These are phyloP conservation scores for Schizosaccharomyces versatilis DNA, from an alignment of 1,139 yeast species.

Conservation along the genomic window DNA sequence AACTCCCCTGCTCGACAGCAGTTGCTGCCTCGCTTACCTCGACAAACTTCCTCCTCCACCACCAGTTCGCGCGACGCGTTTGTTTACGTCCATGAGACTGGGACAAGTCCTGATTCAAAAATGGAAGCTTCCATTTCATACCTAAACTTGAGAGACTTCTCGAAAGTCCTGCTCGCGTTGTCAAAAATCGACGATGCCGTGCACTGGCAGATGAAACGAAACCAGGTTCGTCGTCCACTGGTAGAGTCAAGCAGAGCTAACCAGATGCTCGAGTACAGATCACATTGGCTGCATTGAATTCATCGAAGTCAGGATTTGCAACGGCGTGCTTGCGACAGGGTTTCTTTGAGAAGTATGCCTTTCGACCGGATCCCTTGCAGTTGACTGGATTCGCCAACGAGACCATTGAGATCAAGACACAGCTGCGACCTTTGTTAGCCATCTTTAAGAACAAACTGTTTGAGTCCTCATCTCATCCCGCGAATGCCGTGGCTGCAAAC, in stretches of 20 bases:
- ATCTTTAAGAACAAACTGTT: background rate
- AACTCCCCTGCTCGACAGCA: too few species aligned
- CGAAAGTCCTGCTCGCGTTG: background rate
- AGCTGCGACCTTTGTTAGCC: background rate
- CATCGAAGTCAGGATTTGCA: background rate
- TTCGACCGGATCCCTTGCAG: background rate
- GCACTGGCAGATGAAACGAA: background rate
- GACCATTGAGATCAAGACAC: background rate
- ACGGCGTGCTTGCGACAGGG: background rate
- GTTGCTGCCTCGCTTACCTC: too few species aligned
- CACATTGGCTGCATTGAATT: background rate
- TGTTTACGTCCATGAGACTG: background rate
- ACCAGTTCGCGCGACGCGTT: background rate
- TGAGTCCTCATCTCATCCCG: background rate
- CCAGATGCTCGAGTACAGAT: background rate
- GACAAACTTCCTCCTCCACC: too few species aligned
- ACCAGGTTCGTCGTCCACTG: background rate
- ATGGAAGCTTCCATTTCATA: background rate
- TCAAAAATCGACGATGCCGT: constrained; percentile 1
- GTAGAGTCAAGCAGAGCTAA: background rate
- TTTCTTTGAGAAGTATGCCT: background rate
- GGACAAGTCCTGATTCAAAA: too few species aligned
- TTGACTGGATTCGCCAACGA: background rate
- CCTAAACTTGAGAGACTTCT: background rate
- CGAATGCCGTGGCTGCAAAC: background rate